phyloP scores from a whole-genome alignment of 202 grass and related monocot genomes.

The Panicum virgatum region DNA sequence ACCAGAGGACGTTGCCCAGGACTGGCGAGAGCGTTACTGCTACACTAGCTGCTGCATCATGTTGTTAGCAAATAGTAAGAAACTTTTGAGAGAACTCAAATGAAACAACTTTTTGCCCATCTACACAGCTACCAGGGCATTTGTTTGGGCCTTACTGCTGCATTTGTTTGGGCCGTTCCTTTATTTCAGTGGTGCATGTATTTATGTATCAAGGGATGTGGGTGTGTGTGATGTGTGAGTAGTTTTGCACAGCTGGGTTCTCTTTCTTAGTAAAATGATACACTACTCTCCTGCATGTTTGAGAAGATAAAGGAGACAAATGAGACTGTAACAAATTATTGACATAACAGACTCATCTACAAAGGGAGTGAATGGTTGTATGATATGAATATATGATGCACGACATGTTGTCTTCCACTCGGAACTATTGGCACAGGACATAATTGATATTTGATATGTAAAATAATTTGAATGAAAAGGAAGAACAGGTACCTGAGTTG shows the following conservation, averaged over 20 bases:
- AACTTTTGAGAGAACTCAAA: background rate
- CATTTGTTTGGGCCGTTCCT: too few species aligned
- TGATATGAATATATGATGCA: conserved; percentile 12
- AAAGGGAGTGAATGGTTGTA: conserved; percentile 3
- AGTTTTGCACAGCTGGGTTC: background rate
- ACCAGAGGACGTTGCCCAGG: background rate
- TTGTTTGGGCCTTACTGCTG: too few species aligned
- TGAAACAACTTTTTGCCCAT: background rate
- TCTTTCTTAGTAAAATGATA: background rate
- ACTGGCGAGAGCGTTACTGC: background rate
- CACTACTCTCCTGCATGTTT: background rate
- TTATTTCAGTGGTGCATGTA: background rate
- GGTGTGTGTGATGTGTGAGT: background rate
- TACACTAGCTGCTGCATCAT: background rate
- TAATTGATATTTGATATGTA: background rate
- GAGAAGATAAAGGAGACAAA: conserved; percentile 2
- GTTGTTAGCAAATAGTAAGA: background rate
- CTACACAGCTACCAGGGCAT: background rate
- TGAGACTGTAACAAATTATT: conserved; percentile 6
- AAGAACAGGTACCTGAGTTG: conserved; percentile 73
- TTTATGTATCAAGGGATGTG: background rate
- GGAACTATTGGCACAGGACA: background rate
- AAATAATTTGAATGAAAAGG: conserved; percentile 9
- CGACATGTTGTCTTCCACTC: background rate
- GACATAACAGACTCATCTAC: background rate